Percentiles rank a stretch among this genome's conserved stretches.
Conservation (phyloP, 2,329 filamentous ascomycete species). For the Cercospora nicotianae region DNA sequence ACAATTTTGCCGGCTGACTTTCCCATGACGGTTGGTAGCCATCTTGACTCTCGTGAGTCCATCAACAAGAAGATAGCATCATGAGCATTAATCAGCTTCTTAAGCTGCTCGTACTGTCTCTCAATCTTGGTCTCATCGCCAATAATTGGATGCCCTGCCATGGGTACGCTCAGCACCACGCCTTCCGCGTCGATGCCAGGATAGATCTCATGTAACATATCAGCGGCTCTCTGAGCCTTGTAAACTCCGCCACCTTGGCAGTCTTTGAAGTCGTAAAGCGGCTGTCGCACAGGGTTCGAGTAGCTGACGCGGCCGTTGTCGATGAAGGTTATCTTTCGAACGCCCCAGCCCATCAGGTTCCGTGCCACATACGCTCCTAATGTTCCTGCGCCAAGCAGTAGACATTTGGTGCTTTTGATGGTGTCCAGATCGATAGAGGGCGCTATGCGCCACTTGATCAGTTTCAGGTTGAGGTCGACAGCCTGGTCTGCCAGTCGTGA, state of each 20-base stretch:
- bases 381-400: constrained; percentile 88
- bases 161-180: constrained; percentile 82
- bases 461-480: constrained; percentile 91
- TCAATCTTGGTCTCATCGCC: constrained; percentile 66
- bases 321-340: constrained; percentile 91
- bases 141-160: constrained; percentile 86
- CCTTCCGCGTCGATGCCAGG: constrained; percentile 83
- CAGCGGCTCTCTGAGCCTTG: constrained; percentile 79
- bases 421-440: constrained; percentile 82
- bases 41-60: constrained; percentile 95
- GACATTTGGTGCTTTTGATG: constrained; percentile 86
- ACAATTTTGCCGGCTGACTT: constrained; percentile 93
- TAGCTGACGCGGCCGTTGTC: constrained; percentile 93
- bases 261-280: constrained; percentile 86
- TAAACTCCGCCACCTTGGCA: constrained; percentile 79
- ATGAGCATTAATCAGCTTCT: constrained; percentile 75
- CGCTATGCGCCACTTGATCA: constrained; percentile 98
- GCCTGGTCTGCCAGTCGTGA: constrained; percentile 83
- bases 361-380: constrained; percentile 91
- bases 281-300: constrained; percentile 94
- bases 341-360: constrained; percentile 92
- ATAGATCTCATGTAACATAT: constrained; percentile 80
- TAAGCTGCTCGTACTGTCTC: constrained; percentile 72
- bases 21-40: constrained; percentile 94
- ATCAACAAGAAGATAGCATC: constrained; percentile 95